Base-by-base conservation (phyloP, 768 basidiomycete genomes). In the Omphalotus guepiniiformis region DNA sequence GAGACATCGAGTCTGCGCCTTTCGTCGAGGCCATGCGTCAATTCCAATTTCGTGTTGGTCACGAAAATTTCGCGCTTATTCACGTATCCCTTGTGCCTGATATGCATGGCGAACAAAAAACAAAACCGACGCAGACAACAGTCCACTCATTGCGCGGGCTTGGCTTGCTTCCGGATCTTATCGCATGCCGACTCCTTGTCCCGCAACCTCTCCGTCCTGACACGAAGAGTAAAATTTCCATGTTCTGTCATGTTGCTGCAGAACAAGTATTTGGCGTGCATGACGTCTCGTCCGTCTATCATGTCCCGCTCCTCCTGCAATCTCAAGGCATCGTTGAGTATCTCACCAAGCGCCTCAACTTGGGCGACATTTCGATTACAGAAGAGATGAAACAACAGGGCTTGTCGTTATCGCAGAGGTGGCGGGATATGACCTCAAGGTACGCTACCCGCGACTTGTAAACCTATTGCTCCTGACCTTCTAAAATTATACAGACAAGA, bases 11-110 rank as follows among this genome's bases (percentile, higher is more conserved):
- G 59, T 96, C 93, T 5, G 94, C 94, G 3, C 95, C 95, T 2
- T 99, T 99, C 65, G 76, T 99, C 38, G 95, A 99, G 65, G 95
- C 95, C 1, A 93, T 99, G 88, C 84, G 95, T n/a, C 95, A 99
- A 65, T 99, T 99, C 76, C 95, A 99, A 62, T 97, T 97, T 74
- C 85, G 95, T 47, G 94, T 98, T 18, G 94, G 95, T 15, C 80
- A 88, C 62, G 90, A 93, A 49, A 97, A 98, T 68, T 97, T 97
- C 63, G 94, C 95, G 0, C 81, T 98, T 46, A 85, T 98, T 50
- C 94, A 97, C 56, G 95, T 99, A 39, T 94, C 92, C 5, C 83
- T 99, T 25, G 93, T 99, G n/a, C 95, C 95, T 15, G 92, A 96
- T 59, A 91, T 99, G 76, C 93, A 96, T 45, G 95, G 95, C 47